Evolutionary conservation across 768 basidiomycete species (phyloP).

Genomic region (Phaffia australis): DNA sequence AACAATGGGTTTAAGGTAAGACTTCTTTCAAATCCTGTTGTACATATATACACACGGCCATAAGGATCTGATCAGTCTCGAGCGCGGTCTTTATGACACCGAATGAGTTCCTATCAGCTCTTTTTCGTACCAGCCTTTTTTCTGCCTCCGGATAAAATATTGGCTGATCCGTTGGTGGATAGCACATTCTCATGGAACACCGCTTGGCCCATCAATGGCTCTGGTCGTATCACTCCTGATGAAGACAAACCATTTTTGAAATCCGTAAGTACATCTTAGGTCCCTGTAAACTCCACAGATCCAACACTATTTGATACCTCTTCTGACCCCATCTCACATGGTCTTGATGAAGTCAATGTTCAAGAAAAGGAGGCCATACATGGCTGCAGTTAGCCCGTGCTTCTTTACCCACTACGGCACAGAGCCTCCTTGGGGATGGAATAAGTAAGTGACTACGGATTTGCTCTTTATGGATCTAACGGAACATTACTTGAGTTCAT

Average conservation of each 20-base stretch:
- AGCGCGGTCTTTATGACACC: neutral
- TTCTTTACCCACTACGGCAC: conserved; percentile 39
- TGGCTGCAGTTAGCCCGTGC: conserved; percentile 37
- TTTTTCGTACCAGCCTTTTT: conserved; percentile 39
- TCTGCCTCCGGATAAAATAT: conserved; percentile 33
- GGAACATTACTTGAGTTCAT: neutral
- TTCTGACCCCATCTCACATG: neutral
- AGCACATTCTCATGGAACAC: conserved; percentile 36
- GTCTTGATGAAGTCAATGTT: neutral
- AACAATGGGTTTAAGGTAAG: conserved; percentile 29
- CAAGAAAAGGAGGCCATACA: conserved; percentile 33
- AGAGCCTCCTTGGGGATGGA: conserved; percentile 34
- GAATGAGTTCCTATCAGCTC: conserved; percentile 26
- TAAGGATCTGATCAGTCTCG: neutral
- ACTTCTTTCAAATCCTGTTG: neutral
- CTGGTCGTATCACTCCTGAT: conserved; percentile 6
- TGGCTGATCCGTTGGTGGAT: conserved; percentile 32
- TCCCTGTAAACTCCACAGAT: neutral
- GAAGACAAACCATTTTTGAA: conserved; percentile 34
- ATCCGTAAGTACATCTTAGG: conserved; percentile 24
- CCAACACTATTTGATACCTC: neutral
- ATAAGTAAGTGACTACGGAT: conserved; percentile 32
- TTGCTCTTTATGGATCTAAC: neutral
- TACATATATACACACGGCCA: no score
- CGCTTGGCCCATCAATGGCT: conserved; percentile 30